Base-by-base conservation (phyloP, 2,329 filamentous ascomycete species). In the Coniella vitis region DNA sequence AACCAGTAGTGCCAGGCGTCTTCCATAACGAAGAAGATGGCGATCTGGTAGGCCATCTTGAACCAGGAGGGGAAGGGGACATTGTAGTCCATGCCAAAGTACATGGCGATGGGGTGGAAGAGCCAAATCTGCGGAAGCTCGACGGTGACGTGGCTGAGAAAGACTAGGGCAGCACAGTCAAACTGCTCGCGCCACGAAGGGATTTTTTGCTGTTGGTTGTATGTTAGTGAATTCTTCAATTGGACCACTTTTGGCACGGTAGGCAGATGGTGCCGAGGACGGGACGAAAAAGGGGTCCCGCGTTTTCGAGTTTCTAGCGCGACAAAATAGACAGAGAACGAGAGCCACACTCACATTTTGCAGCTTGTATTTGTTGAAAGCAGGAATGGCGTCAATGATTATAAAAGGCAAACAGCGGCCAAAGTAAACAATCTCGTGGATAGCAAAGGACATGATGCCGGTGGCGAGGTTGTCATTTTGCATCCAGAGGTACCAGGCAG, bases 1-100 rank as follows among this genome's bases (percentile, higher is more conserved):
- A 82, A 83, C 84, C 90, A 97, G 78, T 98, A 98, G 71, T 98
- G 93, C 93, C 93, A 98, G 57, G 91, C 75, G 69, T 98, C 93
- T 69, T 98, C 93, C 62, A 96, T 71, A 51, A 97, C 79, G 71
- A 98, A 98, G 78, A 97, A 94, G 65, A 97, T 76, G 53, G 84
- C 79, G 58, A 98, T 91, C 62, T 98, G 93, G 65, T 87, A 82
- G 56, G 85, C 86, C 77, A 98, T 97, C 62, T 84, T 96, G 71
- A 78, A 86, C 57, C 84, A 61, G 12, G 86, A 75, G 31, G 93
- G 93, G 75, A 98, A 98, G 9, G 91, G 93, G 42, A 95, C 87
- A 54, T 82, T 81, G 57, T 87, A 95, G 51, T 84, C 77, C 69
- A 98, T 85, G 61, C 93, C 93, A 65, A 89, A 90, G 70, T 82